These are phyloP conservation scores for Rhodomyrtus tomentosa DNA, from an alignment of 345 rosid genomes.

Conservation along the genomic window DNA sequence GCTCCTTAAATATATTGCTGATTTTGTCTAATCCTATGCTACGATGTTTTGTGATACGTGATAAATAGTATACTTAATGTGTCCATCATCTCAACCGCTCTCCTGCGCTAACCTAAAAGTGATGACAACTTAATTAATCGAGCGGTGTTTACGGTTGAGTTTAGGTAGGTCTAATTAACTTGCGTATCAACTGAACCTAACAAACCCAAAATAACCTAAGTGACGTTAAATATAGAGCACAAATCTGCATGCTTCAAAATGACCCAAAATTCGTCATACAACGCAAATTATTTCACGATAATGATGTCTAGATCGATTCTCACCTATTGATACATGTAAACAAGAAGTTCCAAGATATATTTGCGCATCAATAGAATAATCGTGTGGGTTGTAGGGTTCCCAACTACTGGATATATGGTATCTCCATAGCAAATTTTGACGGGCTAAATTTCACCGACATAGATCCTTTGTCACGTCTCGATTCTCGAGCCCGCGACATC, in stretches of 20 bases:
- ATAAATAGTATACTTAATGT: neutral
- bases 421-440: neutral
- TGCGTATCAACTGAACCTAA: neutral
- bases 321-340: no score
- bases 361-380: neutral
- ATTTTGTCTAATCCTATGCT: neutral
- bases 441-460: neutral
- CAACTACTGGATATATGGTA: neutral
- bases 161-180: neutral
- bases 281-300: neutral
- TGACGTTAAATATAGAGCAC: neutral
- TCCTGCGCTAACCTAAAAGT: neutral
- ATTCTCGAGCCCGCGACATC: no score
- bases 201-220: neutral
- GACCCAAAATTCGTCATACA: neutral
- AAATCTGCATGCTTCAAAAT: neutral
- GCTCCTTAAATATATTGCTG: neutral
- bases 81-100: neutral
- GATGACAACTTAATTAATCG: neutral
- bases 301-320: neutral
- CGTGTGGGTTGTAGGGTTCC: neutral
- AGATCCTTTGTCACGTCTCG: no score
- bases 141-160: neutral
- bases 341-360: neutral
- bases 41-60: neutral